Conservation (phyloP, 2,329 filamentous ascomycete genomes). For the Aspergillus glaucus region DNA sequence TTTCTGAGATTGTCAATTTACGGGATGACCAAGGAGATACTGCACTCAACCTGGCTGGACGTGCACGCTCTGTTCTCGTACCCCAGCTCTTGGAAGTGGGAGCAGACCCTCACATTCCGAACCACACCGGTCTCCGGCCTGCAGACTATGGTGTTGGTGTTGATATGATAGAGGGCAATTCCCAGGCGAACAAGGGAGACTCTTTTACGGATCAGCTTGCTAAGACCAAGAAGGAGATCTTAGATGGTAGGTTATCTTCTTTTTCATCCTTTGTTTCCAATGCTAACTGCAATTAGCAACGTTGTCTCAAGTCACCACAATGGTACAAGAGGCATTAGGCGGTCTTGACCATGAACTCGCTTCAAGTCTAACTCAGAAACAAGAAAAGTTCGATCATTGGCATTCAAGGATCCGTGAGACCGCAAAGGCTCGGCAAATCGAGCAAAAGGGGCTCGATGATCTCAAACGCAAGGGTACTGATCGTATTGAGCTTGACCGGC, state of each 20-base stretch:
- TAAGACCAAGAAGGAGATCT: constrained; percentile 41
- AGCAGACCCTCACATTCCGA: constrained; percentile 85
- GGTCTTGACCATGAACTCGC: constrained; percentile 75
- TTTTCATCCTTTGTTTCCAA: constrained; percentile 4
- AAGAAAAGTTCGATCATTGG: constrained; percentile 72
- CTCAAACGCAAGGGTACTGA: constrained; percentile 61
- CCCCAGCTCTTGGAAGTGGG: constrained; percentile 94
- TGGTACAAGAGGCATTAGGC: constrained; percentile 75
- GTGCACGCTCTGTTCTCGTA: constrained; percentile 94
- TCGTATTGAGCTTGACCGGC: constrained; percentile 59
- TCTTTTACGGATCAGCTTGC: constrained; percentile 39
- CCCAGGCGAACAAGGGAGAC: constrained; percentile 38
- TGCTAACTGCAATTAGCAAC: constrained; percentile 36
- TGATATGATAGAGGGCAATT: constrained; percentile 49
- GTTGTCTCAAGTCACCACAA: constrained; percentile 41
- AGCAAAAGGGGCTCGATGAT: constrained; percentile 65
- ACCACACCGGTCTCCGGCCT: constrained; percentile 79
- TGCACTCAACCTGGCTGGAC: constrained; percentile 84
- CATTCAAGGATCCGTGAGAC: constrained; percentile 75
- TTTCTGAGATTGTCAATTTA: constrained; percentile 94
- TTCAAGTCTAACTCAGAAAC: constrained; percentile 73
- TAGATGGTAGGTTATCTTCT: constrained; percentile 31
- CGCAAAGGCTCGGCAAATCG: constrained; percentile 70
- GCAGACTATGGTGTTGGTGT: constrained; percentile 90
- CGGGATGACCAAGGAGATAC: constrained; percentile 93